Percentiles rank a stretch among this genome's conserved stretches.
phyloP scores from a whole-genome alignment of 306 rosid genomes.

The Fragaria ananassa region DNA sequence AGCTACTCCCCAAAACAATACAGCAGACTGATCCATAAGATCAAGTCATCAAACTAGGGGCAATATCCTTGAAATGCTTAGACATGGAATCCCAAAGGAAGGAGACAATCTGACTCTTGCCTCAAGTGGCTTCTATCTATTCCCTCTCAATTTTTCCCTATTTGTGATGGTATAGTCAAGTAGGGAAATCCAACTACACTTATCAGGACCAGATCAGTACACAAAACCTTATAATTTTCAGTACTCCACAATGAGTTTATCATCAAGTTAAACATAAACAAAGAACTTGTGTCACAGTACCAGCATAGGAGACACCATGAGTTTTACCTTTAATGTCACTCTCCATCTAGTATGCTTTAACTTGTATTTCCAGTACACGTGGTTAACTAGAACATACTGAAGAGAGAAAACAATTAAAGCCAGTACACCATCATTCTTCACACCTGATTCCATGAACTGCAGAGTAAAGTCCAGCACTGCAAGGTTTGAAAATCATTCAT shows the following conservation, averaged over 20 bases:
- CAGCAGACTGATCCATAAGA: background rate
- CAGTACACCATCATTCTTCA: conserved; percentile 71
- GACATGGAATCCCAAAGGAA: background rate
- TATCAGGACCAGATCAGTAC: background rate
- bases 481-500: conserved; percentile 34
- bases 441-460: conserved; percentile 76
- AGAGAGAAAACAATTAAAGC: conserved; percentile 72
- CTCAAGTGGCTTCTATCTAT: background rate
- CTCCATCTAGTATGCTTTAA: conserved; percentile 75
- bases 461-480: conserved; percentile 90
- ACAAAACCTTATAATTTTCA: background rate
- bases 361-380: conserved; percentile 84
- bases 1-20: background rate
- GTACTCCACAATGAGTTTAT: background rate
- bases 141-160: background rate
- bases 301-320: conserved; percentile 22
- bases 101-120: background rate
- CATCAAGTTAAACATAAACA: background rate
- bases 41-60: background rate
- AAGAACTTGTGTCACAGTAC: conserved; percentile 4
- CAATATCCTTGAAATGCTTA: background rate
- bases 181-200: background rate
- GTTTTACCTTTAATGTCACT: conserved; percentile 73
- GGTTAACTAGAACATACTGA: conserved; percentile 83
- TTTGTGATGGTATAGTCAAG: background rate